Percentiles rank a stretch among this genome's conserved stretches.
These are phyloP conservation scores for Podaxis carcinomalis DNA, from an alignment of 768 basidiomycete species.

Conservation along the genomic window DNA sequence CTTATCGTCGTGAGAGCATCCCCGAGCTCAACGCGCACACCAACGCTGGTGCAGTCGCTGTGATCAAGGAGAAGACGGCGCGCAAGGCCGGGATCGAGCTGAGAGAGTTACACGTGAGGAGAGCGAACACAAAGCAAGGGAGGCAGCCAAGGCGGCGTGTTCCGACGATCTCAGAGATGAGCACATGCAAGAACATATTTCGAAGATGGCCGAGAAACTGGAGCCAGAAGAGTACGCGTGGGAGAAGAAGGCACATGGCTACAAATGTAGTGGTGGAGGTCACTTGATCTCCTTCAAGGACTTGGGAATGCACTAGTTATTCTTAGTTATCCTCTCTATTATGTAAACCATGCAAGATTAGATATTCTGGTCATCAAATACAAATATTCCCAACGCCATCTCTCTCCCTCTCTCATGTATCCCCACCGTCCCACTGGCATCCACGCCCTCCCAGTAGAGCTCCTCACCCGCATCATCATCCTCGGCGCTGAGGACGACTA, in stretches of 20 bases:
- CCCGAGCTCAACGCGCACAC: neutral
- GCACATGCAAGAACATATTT: slow-evolving; percentile 7
- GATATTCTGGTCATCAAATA: neutral
- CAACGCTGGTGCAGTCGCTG: neutral
- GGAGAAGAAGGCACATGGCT: slow-evolving; percentile 10
- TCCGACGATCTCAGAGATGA: slow-evolving; percentile 3
- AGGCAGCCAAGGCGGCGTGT: neutral
- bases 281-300: slow-evolving; percentile 12
- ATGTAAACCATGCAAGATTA: slow-evolving; percentile 4
- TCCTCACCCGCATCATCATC: slow-evolving; percentile 53
- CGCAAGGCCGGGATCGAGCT: neutral
- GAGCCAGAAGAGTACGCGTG: slow-evolving; percentile 9
- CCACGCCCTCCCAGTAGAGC: slow-evolving; percentile 52
- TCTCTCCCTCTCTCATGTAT: slow-evolving; percentile 11
- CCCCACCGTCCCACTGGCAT: slow-evolving; percentile 26
- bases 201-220: neutral
- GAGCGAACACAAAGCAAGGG: neutral
- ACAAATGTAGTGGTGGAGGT: slow-evolving; percentile 8
- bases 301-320: slow-evolving; percentile 10
- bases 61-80: neutral
- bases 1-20: slow-evolving; percentile 6
- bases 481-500: slow-evolving; percentile 44
- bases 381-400: neutral
- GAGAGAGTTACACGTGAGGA: neutral
- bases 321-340: neutral